A percentile compares a stretch with the other conserved stretches of the same genome.
phyloP scores from a whole-genome alignment of 2,329 filamentous ascomycete species.

The Ambrosiella beaveri region DNA sequence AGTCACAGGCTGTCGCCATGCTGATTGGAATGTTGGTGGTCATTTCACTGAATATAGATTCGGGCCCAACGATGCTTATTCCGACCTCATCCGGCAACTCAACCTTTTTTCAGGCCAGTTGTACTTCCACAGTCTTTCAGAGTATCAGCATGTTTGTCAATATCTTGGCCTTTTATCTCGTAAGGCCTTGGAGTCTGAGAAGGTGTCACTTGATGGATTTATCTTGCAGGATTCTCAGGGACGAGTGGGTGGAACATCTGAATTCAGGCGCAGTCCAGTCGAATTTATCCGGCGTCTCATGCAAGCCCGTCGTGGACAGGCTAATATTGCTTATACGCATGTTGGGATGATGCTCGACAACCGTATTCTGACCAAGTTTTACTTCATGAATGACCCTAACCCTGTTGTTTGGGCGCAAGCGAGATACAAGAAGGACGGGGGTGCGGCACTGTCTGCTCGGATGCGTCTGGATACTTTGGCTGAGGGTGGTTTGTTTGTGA shows the following conservation, averaged over 20 bases:
- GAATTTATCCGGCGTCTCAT: slow-evolving; percentile 23
- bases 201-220: slow-evolving; percentile 21
- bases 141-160: slow-evolving; percentile 36
- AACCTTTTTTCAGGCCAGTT: slow-evolving; percentile 53
- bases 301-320: slow-evolving; percentile 22
- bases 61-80: slow-evolving; percentile 2
- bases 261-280: slow-evolving; percentile 21
- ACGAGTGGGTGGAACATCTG: slow-evolving; percentile 14
- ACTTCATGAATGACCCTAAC: slow-evolving; percentile 14
- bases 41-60: not conserved
- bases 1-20: slow-evolving; percentile 17
- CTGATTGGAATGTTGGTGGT: not conserved
- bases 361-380: slow-evolving; percentile 14
- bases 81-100: slow-evolving; percentile 28
- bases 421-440: no score
- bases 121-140: slow-evolving; percentile 35
- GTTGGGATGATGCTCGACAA: slow-evolving; percentile 24
- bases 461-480: no score
- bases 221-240: slow-evolving; percentile 15
- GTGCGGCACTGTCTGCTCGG: no score
- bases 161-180: slow-evolving; percentile 31
- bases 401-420: not conserved
- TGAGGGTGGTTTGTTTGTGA: no score
- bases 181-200: slow-evolving; percentile 12
- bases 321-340: slow-evolving; percentile 25